Evolutionary conservation across 345 rosid genomes (phyloP), one percentile per base, ranked within the genome.

Genomic region (Lepidium sativum): DNA sequence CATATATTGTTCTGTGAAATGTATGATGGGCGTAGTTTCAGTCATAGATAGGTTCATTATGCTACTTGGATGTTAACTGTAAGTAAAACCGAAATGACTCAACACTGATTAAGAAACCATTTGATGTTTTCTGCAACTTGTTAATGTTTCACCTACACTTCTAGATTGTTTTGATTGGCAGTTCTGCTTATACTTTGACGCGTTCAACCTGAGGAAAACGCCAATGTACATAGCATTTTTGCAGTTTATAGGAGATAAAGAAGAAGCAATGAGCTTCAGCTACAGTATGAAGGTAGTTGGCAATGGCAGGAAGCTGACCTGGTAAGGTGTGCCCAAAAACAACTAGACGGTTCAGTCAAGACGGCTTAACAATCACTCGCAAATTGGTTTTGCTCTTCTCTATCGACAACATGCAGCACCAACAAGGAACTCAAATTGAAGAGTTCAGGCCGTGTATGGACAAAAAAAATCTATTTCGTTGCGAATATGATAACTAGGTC

Each of bases 21-120:
- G 89, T 85, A 82, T 59, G 80, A 83, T 70, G 96, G 97, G n/a
- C 75, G 85, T 71, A 76, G 87, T 58, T 91, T 91, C 68, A 84
- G 83, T 73, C 92, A 87, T 42, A 81, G 84, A 50, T 90, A 90
- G 54, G 95, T 90, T 50, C 89, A 91, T 72, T 84, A 88, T 54
- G 86, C 88, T 52, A 86, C 89, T 27, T 83, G 87, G 92, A 86
- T 87, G 96, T 78, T 87, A 13, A 85, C 92, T 0, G 92, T 87
- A 77, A 81, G 86, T 63, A 3, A 20, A 9, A 10, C 20, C 1
- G 6, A 38, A 18, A 9, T 20, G 13, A 7, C 32, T 25, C 11
- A 10, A 3, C 27, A 47, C 31, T 38, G 1, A 27, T 27, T 27
- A 27, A 27, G 31, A 27, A 27, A 27, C 31, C 31, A 27, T 27